A percentile compares a stretch with the other conserved stretches of the same genome.
These are phyloP conservation scores for Vaccinium macrocarpon DNA, from an alignment of 148 eudicot species.

Conservation along the genomic window DNA sequence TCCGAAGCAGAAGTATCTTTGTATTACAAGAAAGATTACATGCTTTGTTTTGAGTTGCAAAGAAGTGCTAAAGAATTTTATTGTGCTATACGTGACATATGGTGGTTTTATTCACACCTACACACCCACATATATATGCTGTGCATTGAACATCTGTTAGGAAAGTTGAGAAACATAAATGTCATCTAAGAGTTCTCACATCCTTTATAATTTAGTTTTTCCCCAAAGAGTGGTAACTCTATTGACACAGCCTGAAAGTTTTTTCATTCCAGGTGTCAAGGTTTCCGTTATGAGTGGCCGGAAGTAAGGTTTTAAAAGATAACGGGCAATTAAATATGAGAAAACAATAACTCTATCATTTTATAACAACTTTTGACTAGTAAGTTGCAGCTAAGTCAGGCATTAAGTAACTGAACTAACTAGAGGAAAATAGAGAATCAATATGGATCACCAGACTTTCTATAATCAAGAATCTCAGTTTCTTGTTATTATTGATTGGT, in stretches of 20 bases:
- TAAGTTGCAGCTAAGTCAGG: not conserved
- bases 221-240: not conserved
- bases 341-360: too few relatives aligned
- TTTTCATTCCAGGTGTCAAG: not conserved
- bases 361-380: not conserved
- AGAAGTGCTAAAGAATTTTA: not conserved
- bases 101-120: not conserved
- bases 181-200: not conserved
- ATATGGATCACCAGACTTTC: not conserved
- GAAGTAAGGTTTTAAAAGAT: not conserved
- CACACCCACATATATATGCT: not conserved
- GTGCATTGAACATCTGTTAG: not conserved
- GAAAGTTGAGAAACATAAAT: not conserved
- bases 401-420: not conserved
- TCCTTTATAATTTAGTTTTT: not conserved
- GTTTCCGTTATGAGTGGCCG: not conserved
- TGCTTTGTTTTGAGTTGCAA: not conserved
- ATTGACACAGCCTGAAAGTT: not conserved
- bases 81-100: not conserved
- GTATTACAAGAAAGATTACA: not conserved
- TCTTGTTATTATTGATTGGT: not conserved
- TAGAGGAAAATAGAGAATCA: not conserved
- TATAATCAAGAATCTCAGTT: not conserved
- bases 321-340: not conserved
- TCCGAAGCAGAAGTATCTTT: not conserved